Percentiles rank a stretch among this genome's conserved stretches.
Conservation (phyloP, 768 basidiomycete species). For the Termitomyces sp. region DNA sequence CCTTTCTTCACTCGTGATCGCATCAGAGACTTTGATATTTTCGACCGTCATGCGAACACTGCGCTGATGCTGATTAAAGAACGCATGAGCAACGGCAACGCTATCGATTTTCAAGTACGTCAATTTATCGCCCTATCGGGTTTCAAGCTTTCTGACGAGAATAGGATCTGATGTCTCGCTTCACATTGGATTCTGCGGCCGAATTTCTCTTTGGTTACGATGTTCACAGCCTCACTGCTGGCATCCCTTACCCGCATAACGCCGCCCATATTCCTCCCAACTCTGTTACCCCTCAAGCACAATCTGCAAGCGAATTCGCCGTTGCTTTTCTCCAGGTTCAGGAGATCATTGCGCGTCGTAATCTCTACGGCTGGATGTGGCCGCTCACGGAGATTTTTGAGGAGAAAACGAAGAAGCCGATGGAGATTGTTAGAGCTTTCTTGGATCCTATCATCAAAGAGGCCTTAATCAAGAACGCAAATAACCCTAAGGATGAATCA, state of each 20-base stretch:
- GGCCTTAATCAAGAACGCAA: slow-evolving; percentile 33
- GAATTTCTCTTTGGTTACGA: slow-evolving; percentile 61
- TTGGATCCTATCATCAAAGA: slow-evolving; percentile 46
- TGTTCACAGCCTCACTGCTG: slow-evolving; percentile 45
- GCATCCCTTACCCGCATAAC: slow-evolving; percentile 47
- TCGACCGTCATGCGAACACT: slow-evolving; percentile 46
- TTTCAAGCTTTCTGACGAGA: neutral
- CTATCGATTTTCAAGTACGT: slow-evolving; percentile 55
- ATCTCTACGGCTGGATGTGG: slow-evolving; percentile 44
- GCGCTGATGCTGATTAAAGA: slow-evolving; percentile 38
- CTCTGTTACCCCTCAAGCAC: slow-evolving; percentile 18
- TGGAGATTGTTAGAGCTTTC: slow-evolving; percentile 47
- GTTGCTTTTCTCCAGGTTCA: slow-evolving; percentile 45
- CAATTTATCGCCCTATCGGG: neutral
- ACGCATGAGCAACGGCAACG: slow-evolving; percentile 41
- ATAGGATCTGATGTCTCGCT: slow-evolving; percentile 53
- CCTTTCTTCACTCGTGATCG: slow-evolving; percentile 57
- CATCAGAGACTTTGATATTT: slow-evolving; percentile 55
- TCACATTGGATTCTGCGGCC: slow-evolving; percentile 62
- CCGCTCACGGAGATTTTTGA: slow-evolving; percentile 43
- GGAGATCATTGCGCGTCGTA: slow-evolving; percentile 32
- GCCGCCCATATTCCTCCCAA: slow-evolving; percentile 18
- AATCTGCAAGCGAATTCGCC: slow-evolving; percentile 37
- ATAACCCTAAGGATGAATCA: neutral
- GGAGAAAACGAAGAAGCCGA: slow-evolving; percentile 39